Evolutionary conservation across 257 asterid genomes (phyloP), one percentile per base, ranked within the genome.

Genomic region (Capsicum chinense): DNA sequence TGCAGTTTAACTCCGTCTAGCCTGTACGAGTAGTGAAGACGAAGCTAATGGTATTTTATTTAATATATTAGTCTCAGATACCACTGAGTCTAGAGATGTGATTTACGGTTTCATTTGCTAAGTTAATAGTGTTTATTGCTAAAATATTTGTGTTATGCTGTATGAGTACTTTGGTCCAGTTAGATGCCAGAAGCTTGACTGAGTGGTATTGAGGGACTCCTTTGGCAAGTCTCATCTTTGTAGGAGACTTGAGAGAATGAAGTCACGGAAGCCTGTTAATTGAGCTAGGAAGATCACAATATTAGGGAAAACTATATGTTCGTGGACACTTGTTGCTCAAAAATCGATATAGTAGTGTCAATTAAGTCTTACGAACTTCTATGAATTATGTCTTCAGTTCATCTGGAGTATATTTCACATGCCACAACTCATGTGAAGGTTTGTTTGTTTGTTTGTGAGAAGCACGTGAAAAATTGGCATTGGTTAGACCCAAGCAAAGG

Each of bases 141-240:
- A 50, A 76, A 63, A 76, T 52, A 76, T 76, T 21, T 50, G 21
- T 76, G 62, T 50, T 21, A 21, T 50, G 21, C 81, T 50, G 8
- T 50, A 8, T 13, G 81, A 74, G 60, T 50, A 50, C n/a, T 7
- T 50, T 74, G 81, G 81, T 37, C 62, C 81, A 76, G 60, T 52
- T 74, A 3, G 60, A 50, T 74, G 81, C 21, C 81, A 52, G 47
- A 74, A 76, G 26, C 44, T 21, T 21, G 19, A 12, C 47, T 13
- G 62, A 76, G 62, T 33, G 59, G 13, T 76, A 33, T 76, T 76
- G 81, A 19, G 62, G 81, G 81, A 52, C 21, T 76, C 47, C 81
- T 76, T 76, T 21, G 81, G 81, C 14, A 13, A 21, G 47, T 76
- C 0, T 74, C 62, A 74, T 26, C 47, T 50, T 74, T 76, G 21